Conservation (phyloP, 2,329 filamentous ascomycete genomes). For the Neonectria punicea region DNA sequence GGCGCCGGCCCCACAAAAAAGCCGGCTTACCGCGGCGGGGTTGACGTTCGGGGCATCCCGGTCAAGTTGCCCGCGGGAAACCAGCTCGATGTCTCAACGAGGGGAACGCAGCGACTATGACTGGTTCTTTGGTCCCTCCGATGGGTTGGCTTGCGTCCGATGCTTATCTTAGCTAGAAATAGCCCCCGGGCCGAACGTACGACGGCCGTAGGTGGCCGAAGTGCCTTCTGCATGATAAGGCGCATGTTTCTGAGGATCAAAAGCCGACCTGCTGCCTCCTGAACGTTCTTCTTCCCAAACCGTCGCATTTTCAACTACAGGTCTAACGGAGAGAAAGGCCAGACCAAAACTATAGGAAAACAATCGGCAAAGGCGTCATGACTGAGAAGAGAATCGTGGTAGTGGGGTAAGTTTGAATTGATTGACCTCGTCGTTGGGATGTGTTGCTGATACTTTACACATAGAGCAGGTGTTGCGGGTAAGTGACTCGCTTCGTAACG, state of each 20-base stretch:
- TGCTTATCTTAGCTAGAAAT: background rate
- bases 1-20: conserved; percentile 14
- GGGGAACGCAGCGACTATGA: background rate
- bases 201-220: conserved; percentile 12
- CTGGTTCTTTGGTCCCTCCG: background rate
- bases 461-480: conserved; percentile 20
- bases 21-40: conserved; percentile 2
- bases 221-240: conserved; percentile 14
- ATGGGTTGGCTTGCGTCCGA: background rate
- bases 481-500: background rate
- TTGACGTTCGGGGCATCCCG: conserved; percentile 2
- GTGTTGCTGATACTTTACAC: background rate
- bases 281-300: background rate
- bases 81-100: background rate
- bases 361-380: background rate
- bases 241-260: background rate
- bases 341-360: background rate
- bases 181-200: background rate
- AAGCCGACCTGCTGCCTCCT: background rate
- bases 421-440: background rate
- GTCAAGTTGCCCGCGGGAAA: conserved; percentile 18
- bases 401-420: conserved; percentile 14
- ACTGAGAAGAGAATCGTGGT: conserved; percentile 14
- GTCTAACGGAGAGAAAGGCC: background rate
- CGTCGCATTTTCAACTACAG: background rate